Conservation (phyloP, 2,329 filamentous ascomycete species). For the Emergomyces africanus region DNA sequence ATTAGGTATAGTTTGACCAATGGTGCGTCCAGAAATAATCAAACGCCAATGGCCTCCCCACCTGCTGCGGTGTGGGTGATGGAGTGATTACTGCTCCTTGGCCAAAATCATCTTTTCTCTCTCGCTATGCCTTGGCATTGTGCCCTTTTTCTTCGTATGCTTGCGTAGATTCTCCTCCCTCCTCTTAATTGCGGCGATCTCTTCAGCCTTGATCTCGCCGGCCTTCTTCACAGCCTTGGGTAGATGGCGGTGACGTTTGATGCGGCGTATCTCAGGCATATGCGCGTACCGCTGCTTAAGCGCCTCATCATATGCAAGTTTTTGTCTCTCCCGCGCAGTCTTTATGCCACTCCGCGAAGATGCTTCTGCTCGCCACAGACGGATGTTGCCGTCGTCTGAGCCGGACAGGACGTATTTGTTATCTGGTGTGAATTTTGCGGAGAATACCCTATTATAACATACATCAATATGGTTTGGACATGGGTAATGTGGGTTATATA, state of each 20-base stretch:
- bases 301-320: constrained; percentile 82
- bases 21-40: neutral
- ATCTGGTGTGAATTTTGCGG: constrained; percentile 73
- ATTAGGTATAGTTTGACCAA: neutral
- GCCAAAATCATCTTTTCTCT: constrained; percentile 88
- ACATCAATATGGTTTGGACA: neutral
- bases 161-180: constrained; percentile 89
- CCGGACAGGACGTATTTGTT: constrained; percentile 81
- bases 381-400: constrained; percentile 83
- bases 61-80: neutral
- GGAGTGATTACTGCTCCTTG: constrained; percentile 40
- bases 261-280: constrained; percentile 91
- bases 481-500: neutral
- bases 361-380: constrained; percentile 81
- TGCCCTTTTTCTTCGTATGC: constrained; percentile 67
- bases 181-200: constrained; percentile 75
- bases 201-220: constrained; percentile 82
- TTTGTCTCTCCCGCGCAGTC: constrained; percentile 69
- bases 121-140: constrained; percentile 59
- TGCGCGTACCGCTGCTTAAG: constrained; percentile 75
- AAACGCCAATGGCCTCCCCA: neutral
- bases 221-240: constrained; percentile 95
- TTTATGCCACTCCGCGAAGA: constrained; percentile 75
- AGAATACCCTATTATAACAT: constrained; percentile 52
- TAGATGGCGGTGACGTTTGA: constrained; percentile 79